phyloP scores from a whole-genome alignment of 257 asterid genomes.

The Mentha longifolia region DNA sequence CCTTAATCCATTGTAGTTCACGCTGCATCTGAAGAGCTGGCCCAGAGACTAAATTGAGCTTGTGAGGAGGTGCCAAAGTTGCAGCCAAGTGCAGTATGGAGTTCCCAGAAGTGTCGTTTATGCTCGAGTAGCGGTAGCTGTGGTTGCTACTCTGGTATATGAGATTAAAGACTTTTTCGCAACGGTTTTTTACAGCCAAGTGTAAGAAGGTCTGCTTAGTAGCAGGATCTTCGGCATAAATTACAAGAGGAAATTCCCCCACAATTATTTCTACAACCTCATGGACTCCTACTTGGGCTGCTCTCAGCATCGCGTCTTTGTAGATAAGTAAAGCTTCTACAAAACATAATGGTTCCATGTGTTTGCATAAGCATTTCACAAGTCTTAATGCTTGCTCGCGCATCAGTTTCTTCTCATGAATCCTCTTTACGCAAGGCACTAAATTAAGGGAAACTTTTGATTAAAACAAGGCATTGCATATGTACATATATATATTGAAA shows the following conservation, averaged over 20 bases:
- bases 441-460: too few species aligned
- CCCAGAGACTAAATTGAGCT: too few species aligned
- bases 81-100: too few species aligned
- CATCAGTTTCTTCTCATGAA: neutral
- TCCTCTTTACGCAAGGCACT: too few species aligned
- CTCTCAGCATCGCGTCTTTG: neutral
- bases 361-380: conserved; percentile 14
- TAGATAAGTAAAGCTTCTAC: neutral
- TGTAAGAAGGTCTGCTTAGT: neutral
- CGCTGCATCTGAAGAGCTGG: too few species aligned
- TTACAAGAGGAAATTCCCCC: conserved; percentile 9
- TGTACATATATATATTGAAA: neutral
- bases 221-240: neutral
- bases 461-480: too few species aligned
- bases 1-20: too few species aligned
- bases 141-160: neutral
- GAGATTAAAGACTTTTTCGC: conserved; percentile 28
- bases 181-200: conserved; percentile 26
- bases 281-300: conserved; percentile 24
- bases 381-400: conserved; percentile 25
- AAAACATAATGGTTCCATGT: neutral
- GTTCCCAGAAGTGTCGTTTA: too few species aligned
- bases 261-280: conserved; percentile 28
- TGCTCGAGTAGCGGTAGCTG: neutral
- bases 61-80: too few species aligned